phyloP scores from a whole-genome alignment of 2,329 filamentous ascomycete species.

The Lasiodiplodia theobromae region DNA sequence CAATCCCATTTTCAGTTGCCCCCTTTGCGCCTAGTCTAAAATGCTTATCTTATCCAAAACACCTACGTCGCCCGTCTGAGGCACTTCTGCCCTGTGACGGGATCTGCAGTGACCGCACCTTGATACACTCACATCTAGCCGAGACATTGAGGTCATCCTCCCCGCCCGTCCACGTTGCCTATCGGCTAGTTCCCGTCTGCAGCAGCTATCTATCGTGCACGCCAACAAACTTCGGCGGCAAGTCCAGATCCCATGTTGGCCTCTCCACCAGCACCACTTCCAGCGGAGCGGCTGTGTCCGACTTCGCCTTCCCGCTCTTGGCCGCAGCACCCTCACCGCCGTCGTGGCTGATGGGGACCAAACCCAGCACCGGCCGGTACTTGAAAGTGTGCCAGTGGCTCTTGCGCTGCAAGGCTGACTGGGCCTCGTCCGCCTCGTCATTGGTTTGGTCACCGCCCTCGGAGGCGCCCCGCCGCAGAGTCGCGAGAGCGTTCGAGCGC shows the following conservation, averaged over 20 bases:
- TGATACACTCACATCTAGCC: conserved; percentile 17
- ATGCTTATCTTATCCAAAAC: conserved; percentile 30
- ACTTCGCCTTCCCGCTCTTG: conserved; percentile 34
- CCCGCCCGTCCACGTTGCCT: conserved; percentile 8
- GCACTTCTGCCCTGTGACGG: conserved; percentile 11
- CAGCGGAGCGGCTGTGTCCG: conserved; percentile 50
- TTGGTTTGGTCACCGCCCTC: conserved; percentile 35
- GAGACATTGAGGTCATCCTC: conserved; percentile 24
- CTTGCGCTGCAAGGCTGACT: conserved; percentile 36
- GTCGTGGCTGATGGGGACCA: conserved; percentile 61
- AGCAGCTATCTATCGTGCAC: conserved; percentile 39
- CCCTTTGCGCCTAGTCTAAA: conserved; percentile 21
- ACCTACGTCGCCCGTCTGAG: conserved; percentile 21
- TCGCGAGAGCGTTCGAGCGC: conserved; percentile 34
- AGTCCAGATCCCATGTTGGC: conserved; percentile 81
- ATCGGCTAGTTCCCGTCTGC: not conserved
- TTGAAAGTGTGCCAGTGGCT: conserved; percentile 84
- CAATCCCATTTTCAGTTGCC: conserved; percentile 7
- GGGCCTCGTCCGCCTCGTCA: conserved; percentile 26
- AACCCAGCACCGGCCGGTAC: conserved; percentile 90
- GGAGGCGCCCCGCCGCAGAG: conserved; percentile 38
- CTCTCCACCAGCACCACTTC: conserved; percentile 91
- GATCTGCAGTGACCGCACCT: conserved; percentile 25
- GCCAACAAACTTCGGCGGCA: conserved; percentile 69
- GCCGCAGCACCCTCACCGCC: conserved; percentile 56